Base-by-base conservation (phyloP, 179 eudicot species). In the Actinidia chinensis region DNA sequence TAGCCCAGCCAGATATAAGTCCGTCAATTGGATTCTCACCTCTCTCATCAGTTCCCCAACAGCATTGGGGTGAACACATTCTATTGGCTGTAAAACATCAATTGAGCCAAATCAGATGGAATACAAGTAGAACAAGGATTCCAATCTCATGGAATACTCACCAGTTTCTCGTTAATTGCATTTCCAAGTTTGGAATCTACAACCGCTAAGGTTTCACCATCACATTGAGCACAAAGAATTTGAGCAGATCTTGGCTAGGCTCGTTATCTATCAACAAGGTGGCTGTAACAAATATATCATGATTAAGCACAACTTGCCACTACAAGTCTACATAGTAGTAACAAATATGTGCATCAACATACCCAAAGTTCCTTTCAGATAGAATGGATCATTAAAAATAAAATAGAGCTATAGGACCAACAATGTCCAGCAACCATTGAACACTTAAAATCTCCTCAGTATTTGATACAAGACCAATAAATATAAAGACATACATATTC, bases 131-230 rank as follows among this genome's bases (percentile, higher is more conserved):
- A 58, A 46, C 9, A n/a, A 47, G 20, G 18, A 43, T 15, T 2
- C 20, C 4, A 63, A 42, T 42, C 44, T n/a, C 17, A 54, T 23
- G 33, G 33, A 28, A 28, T 23, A 18, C 92, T 59, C 47, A 93
- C 98, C 89, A 95, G 84, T 78, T 91, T 95, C 83, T 93, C 99
- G 86, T 93, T 95, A 1, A 95, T 93, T 5, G 87, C 90, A 84
- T 89, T 95, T 79, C 99, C 99, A 73, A 95, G 93, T 79, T 91
- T 95, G 47, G 99, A 95, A 82, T 95, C 95, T 33, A 95, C 98
- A 47, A 95, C 97, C 22, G 88, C 99, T 69, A 93, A 83, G 12
- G 88, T 86, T 77, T 92, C 95, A 73, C 97, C 93, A 43, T 86
- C 82, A 87, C 99, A 95, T 78, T 92, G 99, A 61, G 96, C 84